Evolutionary conservation across 208 protist genomes (phyloP).

Genomic region (Wallacemonas collosoma): DNA sequence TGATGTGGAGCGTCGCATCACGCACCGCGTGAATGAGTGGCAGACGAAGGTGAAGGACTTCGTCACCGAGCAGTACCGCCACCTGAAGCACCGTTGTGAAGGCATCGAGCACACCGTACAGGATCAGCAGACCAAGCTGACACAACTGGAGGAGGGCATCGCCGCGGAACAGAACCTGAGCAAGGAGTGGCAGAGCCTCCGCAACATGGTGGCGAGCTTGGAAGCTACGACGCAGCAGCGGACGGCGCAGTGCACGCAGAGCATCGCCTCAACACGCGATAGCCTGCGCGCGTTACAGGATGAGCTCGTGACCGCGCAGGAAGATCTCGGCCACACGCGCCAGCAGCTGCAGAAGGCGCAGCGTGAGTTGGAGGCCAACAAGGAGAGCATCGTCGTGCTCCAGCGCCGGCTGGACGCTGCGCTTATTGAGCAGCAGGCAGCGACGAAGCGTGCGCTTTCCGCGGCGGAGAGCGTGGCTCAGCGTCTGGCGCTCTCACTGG

Average conservation of each 20-base stretch:
- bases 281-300: conserved; percentile 18
- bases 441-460: background rate
- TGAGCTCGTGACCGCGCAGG: conserved; percentile 24
- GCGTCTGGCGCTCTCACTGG: background rate
- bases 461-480: background rate
- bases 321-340: conserved; percentile 28
- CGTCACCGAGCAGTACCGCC: conserved; percentile 13
- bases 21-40: conserved; percentile 15
- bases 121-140: conserved; percentile 13
- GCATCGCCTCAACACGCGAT: background rate
- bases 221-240: conserved; percentile 1
- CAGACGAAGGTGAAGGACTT: conserved; percentile 19
- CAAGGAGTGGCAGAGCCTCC: background rate
- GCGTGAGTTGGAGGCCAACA: conserved; percentile 12
- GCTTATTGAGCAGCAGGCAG: background rate
- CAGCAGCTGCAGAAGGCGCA: conserved; percentile 16
- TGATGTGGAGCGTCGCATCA: conserved; percentile 13
- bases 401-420: background rate
- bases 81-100: conserved; percentile 19
- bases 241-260: conserved; percentile 6
- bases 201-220: conserved; percentile 21
- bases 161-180: background rate
- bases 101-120: conserved; percentile 11
- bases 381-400: conserved; percentile 19
- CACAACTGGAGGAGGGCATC: background rate